Evolutionary conservation across 2,329 filamentous ascomycete genomes (phyloP).

Genomic region (Monilinia fructigena): DNA sequence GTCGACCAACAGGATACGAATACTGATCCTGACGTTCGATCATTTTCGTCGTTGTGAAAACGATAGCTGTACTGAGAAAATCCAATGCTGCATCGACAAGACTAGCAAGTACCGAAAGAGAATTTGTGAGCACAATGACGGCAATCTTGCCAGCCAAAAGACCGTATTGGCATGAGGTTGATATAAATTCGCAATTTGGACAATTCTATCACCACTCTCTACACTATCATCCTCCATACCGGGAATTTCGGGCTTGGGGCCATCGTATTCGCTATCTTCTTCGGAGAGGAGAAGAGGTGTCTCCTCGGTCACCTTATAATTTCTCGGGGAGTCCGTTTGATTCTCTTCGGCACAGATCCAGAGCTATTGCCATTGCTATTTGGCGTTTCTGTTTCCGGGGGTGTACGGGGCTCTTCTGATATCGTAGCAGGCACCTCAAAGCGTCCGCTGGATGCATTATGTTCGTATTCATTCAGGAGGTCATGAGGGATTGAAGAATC

Average conservation of each 20-base stretch:
- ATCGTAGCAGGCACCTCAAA: slow-evolving; percentile 72
- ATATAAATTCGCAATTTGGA: slow-evolving; percentile 85
- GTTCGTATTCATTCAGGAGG: slow-evolving; percentile 83
- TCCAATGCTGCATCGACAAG: slow-evolving; percentile 62
- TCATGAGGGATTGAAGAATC: slow-evolving; percentile 92
- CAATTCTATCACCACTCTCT: slow-evolving; percentile 71
- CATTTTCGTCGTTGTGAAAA: slow-evolving; percentile 58
- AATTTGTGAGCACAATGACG: slow-evolving; percentile 55
- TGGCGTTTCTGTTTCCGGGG: slow-evolving; percentile 27
- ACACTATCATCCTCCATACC: slow-evolving; percentile 71
- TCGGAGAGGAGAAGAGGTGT: slow-evolving; percentile 55
- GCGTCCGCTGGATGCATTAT: slow-evolving; percentile 43
- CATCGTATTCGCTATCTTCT: slow-evolving; percentile 47
- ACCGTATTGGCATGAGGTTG: slow-evolving; percentile 58
- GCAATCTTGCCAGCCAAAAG: slow-evolving; percentile 55
- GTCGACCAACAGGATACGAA: slow-evolving; percentile 55
- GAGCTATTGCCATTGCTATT: slow-evolving; percentile 37
- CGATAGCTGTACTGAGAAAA: slow-evolving; percentile 56
- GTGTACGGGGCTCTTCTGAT: slow-evolving; percentile 59
- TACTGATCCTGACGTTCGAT: slow-evolving; percentile 48
- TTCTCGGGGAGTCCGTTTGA: slow-evolving; percentile 80
- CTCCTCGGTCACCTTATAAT: slow-evolving; percentile 74
- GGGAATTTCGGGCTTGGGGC: slow-evolving; percentile 58
- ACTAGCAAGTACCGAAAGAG: slow-evolving; percentile 60
- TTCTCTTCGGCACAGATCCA: slow-evolving; percentile 47